These are phyloP conservation scores for Penicillium sp. DNA, from an alignment of 2,329 filamentous ascomycete genomes.

Conservation along the genomic window DNA sequence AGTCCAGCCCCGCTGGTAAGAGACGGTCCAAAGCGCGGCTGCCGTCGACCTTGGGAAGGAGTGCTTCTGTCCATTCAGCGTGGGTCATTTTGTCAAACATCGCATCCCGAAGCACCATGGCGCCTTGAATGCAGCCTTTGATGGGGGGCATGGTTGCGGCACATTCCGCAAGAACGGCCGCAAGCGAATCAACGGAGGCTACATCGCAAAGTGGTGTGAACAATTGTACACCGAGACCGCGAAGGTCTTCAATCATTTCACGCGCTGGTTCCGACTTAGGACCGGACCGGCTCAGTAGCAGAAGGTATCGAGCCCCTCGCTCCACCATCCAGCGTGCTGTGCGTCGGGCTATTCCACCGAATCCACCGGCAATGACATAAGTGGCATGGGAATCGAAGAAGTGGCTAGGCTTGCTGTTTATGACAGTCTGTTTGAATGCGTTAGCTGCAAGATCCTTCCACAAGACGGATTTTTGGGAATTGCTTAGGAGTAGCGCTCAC, in stretches of 20 bases:
- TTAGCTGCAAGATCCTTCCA: no score
- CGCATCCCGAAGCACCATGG: constrained; percentile 22
- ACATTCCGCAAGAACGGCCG: constrained; percentile 1
- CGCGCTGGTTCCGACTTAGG: background rate
- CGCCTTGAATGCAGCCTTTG: constrained; percentile 28
- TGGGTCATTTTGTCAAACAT: constrained; percentile 35
- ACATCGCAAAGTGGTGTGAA: constrained; percentile 29
- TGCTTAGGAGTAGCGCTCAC: background rate
- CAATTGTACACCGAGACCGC: background rate
- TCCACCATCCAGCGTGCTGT: constrained; percentile 34
- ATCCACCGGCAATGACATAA: constrained; percentile 36
- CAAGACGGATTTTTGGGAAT: no score
- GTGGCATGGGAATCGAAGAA: constrained; percentile 13
- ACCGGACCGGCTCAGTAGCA: constrained; percentile 25
- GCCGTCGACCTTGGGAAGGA: constrained; percentile 6
- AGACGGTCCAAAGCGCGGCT: background rate
- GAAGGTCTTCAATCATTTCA: constrained; percentile 1
- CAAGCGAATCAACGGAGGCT: constrained; percentile 24
- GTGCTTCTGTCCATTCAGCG: constrained; percentile 26
- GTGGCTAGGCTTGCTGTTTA: background rate
- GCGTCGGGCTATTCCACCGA: constrained; percentile 33
- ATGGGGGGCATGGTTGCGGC: constrained; percentile 22
- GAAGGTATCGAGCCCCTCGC: constrained; percentile 34
- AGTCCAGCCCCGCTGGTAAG: background rate
- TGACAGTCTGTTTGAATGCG: constrained; percentile 1